phyloP scores from a whole-genome alignment of 306 rosid genomes.

The Bauhinia variegata region DNA sequence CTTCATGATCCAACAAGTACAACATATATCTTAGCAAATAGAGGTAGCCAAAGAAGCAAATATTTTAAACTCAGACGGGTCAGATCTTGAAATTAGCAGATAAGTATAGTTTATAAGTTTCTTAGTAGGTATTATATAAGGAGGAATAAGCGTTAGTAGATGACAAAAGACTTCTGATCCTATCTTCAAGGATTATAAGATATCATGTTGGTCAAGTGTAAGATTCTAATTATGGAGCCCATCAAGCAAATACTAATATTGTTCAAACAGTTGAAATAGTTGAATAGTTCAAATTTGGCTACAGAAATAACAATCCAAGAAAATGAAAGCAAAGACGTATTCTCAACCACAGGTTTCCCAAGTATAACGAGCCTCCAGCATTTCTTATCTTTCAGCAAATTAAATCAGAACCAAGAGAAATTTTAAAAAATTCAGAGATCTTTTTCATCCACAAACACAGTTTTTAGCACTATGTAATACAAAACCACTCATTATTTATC shows the following conservation, averaged over 20 bases:
- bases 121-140: background rate
- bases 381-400: conserved; percentile 49
- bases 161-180: background rate
- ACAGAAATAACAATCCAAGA: conserved; percentile 33
- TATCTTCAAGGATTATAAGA: background rate
- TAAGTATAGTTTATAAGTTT: background rate
- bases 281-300: conserved; percentile 11
- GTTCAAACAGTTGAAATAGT: no score
- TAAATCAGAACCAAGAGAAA: conserved; percentile 44
- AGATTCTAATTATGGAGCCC: no score
- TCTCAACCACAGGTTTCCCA: conserved; percentile 36
- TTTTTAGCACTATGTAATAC: conserved; percentile 6
- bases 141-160: background rate
- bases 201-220: background rate
- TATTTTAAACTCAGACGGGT: no score
- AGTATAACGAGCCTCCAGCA: conserved; percentile 5
- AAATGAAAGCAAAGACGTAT: conserved; percentile 36
- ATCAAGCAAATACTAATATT: no score
- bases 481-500: conserved; percentile 42
- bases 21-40: background rate
- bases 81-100: background rate
- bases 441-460: conserved; percentile 42
- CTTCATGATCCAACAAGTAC: background rate
- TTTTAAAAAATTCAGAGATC: conserved; percentile 8
- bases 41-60: no score